These are phyloP conservation scores for Ochetophila trinervis DNA, from an alignment of 306 rosid genomes.

Conservation along the genomic window DNA sequence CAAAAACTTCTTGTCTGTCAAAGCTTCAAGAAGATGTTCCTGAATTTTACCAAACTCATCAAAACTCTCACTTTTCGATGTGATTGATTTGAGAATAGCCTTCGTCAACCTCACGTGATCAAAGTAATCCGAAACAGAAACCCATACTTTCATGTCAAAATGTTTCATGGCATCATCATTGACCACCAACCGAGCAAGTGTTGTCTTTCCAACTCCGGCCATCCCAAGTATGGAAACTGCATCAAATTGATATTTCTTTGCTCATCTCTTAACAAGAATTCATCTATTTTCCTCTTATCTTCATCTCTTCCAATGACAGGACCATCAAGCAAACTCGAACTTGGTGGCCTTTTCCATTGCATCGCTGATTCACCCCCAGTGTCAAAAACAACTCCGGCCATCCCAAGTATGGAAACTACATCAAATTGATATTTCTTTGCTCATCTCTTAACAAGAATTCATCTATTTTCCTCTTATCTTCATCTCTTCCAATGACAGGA, in stretches of 20 bases:
- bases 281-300: constrained; percentile 3
- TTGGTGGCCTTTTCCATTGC: neutral
- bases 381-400: constrained; percentile 10
- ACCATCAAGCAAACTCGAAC: neutral
- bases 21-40: neutral
- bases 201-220: constrained; percentile 7
- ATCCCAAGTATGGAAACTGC: constrained; percentile 6
- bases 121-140: neutral
- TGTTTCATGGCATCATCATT: too few relatives aligned
- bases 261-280: constrained; percentile 1
- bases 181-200: neutral
- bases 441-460: constrained; percentile 3
- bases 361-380: too few relatives aligned
- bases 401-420: constrained; percentile 1
- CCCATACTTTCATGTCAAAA: neutral
- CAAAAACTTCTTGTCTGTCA: neutral
- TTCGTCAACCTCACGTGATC: neutral
- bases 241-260: neutral
- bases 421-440: neutral
- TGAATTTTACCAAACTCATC: neutral
- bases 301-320: constrained; percentile 24
- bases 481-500: constrained; percentile 24
- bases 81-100: neutral
- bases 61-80: fast-evolving
- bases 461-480: neutral